phyloP scores from a whole-genome alignment of 345 rosid genomes.

The Syzygium jambos region DNA sequence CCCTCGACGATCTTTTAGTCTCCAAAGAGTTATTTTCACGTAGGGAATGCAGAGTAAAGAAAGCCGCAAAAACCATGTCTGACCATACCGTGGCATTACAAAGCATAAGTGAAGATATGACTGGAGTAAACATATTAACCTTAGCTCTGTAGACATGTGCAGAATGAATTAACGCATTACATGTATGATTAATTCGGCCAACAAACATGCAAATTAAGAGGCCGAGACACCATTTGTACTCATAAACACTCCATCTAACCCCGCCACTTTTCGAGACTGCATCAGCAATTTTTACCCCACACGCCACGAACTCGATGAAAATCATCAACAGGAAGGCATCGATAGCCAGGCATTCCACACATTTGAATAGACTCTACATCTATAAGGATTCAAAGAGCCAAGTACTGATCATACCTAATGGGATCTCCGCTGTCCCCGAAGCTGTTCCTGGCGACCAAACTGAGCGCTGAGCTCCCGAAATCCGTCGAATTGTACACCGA shows the following conservation, averaged over 20 bases:
- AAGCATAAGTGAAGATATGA: not conserved
- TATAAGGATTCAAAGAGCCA: not conserved
- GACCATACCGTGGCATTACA: not conserved
- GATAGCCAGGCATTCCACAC: not conserved
- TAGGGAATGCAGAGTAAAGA: not conserved
- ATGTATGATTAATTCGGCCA: not conserved
- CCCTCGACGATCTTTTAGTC: not conserved
- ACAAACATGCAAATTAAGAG: not conserved
- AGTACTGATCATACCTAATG: conserved; percentile 31
- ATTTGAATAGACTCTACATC: not conserved
- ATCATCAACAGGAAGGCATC: not conserved
- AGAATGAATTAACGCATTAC: not conserved
- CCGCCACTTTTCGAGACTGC: not conserved
- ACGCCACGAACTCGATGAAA: not conserved
- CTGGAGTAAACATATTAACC: not conserved
- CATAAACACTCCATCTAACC: not conserved
- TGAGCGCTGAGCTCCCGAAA: conserved; percentile 33
- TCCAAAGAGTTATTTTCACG: not conserved
- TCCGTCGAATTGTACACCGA: conserved; percentile 70
- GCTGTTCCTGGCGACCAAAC: conserved; percentile 65
- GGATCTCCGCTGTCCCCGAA: conserved; percentile 53
- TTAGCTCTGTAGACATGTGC: not conserved
- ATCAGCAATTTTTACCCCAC: not conserved
- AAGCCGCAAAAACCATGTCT: not conserved
- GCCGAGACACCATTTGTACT: not conserved